These are phyloP conservation scores for Carallia brachiata DNA, from an alignment of 345 rosid species.

Conservation along the genomic window DNA sequence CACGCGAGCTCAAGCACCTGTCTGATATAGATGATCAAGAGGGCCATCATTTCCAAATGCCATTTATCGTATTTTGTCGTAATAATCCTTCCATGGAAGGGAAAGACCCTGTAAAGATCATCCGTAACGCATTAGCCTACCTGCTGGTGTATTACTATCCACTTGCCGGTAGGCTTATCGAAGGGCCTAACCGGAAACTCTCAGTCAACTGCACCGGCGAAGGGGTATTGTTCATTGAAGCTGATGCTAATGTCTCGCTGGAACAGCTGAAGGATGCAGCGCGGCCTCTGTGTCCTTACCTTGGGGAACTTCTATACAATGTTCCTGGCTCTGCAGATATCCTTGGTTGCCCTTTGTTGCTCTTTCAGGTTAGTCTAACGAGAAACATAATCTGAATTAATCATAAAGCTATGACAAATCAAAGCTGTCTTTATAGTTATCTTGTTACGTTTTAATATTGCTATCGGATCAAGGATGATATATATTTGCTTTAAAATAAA, in stretches of 20 bases:
- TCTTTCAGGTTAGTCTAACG: slow-evolving; percentile 19
- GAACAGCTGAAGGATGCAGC: slow-evolving; percentile 10
- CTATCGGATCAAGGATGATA: too few species aligned
- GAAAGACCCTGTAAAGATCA: slow-evolving; percentile 17
- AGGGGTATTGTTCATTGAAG: slow-evolving; percentile 27
- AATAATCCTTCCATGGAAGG: slow-evolving; percentile 14
- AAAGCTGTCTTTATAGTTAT: too few species aligned
- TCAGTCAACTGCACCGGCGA: slow-evolving; percentile 26
- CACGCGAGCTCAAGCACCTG: slow-evolving; percentile 4
- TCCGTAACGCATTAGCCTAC: slow-evolving; percentile 10
- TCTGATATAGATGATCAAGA: slow-evolving; percentile 17
- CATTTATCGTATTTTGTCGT: neutral
- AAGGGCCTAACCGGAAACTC: slow-evolving; percentile 18
- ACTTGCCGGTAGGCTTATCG: slow-evolving; percentile 18
- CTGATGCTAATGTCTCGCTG: slow-evolving; percentile 9
- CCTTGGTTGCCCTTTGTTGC: slow-evolving; percentile 11
- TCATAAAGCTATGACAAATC: too few species aligned
- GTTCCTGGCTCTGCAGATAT: slow-evolving; percentile 13
- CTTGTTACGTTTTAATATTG: too few species aligned
- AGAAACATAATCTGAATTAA: too few species aligned
- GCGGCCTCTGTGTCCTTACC: slow-evolving; percentile 20
- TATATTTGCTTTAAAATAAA: too few species aligned
- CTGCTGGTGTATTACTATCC: slow-evolving; percentile 26
- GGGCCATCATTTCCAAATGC: neutral
- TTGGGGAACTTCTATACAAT: slow-evolving; percentile 15